Evolutionary conservation across 169 alveolate species (phyloP).

Genomic region (Perkinsus marinus): DNA sequence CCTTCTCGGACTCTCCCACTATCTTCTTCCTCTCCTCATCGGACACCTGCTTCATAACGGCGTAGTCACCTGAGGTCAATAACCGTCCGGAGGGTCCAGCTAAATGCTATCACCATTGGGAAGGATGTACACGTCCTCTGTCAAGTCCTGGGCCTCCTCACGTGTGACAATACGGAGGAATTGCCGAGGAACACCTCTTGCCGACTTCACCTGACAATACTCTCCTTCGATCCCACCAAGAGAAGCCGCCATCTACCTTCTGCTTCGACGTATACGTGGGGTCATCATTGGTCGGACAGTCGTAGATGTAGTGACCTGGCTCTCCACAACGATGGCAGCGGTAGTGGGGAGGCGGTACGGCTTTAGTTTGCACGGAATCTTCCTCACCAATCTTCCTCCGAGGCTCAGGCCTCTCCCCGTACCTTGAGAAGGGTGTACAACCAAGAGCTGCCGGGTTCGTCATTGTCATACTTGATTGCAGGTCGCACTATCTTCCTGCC

Average conservation of each 20-base stretch:
- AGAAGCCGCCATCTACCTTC: slow-evolving; percentile 12
- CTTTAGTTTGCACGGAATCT: background rate
- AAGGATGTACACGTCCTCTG: background rate
- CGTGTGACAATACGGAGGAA: slow-evolving; percentile 6
- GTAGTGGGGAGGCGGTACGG: slow-evolving; percentile 13
- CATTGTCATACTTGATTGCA: background rate
- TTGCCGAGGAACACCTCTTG: slow-evolving; percentile 13
- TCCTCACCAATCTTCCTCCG: background rate
- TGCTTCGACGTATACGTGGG: slow-evolving; percentile 22
- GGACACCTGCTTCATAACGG: background rate
- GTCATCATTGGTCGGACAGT: slow-evolving; percentile 43
- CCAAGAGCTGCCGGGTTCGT: background rate
- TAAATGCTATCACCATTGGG: background rate
- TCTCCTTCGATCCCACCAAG: background rate
- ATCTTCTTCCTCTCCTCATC: background rate
- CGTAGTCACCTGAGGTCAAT: background rate
- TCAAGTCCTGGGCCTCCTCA: slow-evolving; percentile 8
- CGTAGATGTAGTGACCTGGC: slow-evolving; percentile 33
- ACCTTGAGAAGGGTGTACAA: background rate
- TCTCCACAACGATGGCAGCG: slow-evolving; percentile 34
- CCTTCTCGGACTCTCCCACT: background rate
- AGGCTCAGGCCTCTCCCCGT: background rate
- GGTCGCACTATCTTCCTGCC: background rate
- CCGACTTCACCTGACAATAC: background rate
- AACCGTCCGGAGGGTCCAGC: background rate